Evolutionary conservation across 306 rosid genomes (phyloP), one percentile per base, ranked within the genome.

Genomic region (Pterocarpus macrocarpus): DNA sequence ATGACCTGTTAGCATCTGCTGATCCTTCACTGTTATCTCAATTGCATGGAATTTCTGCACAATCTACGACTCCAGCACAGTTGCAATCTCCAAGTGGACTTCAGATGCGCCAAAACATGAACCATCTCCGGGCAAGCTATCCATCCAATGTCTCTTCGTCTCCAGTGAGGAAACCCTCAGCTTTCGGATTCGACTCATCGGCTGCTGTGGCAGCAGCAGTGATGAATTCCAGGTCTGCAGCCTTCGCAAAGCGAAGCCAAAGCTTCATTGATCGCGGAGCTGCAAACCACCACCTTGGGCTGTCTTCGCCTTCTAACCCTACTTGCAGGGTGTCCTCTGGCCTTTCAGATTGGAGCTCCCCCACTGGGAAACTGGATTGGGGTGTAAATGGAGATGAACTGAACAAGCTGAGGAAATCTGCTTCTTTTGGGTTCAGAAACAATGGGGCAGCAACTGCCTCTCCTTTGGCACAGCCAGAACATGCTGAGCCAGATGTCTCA

Each of bases 181-280:
- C 88, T 2, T 88, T 55, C 2, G 99, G 98, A 68, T 89, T 88
- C 14, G 99, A 95, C 55, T 91, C 98, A 38, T 89, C 99, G 0
- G 83, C 91, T 32, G 91, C 98, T 43, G 89, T 91, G 84, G 98
- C 98, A 2, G 97, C 97, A 2, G 99, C 98, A 7, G 87, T 96
- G 81, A 96, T 96, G 98, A 96, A 92, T 81, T 93, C 98, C 15
- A 84, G 99, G 84, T 91, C 99, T 32, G 87, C 97, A 1, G 94
- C 97, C 57, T 96, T 96, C 22, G 84, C 98, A 3, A 92, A 96
- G 86, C 91, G 99, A 66, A 96, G 99, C 90, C 99, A 96, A 56
- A 96, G 99, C 85, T 96, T 96, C 56, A 81, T 96, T 0, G 99
- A 96, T 68, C 99, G 99, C 0, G 93, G 97, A 1, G 92, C 93